These are phyloP conservation scores for Saccharomyces kudriavzevii DNA, from an alignment of 805 yeast genomes.

Conservation along the genomic window DNA sequence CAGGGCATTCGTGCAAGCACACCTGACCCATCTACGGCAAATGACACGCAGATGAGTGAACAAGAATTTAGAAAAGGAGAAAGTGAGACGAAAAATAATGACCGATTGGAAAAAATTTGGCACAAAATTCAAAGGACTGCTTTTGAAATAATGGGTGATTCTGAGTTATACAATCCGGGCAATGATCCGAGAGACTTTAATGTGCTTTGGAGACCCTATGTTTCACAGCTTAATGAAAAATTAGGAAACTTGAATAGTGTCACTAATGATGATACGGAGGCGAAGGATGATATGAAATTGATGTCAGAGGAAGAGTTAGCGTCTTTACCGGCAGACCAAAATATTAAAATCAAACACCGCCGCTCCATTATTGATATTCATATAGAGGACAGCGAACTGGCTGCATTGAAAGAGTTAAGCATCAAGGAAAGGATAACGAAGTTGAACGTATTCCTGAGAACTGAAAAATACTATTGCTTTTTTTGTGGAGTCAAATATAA, in stretches of 20 bases:
- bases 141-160: slow-evolving; percentile 37
- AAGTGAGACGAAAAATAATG: slow-evolving; percentile 8
- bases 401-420: slow-evolving; percentile 22
- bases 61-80: slow-evolving; percentile 15
- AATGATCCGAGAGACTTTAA: slow-evolving; percentile 30
- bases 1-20: not conserved
- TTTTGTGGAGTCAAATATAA: slow-evolving; percentile 41
- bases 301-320: slow-evolving; percentile 1
- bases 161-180: slow-evolving; percentile 15
- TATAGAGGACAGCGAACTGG: slow-evolving; percentile 28
- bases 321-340: not conserved
- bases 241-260: slow-evolving; percentile 8
- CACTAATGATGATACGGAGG: slow-evolving; percentile 7
- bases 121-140: slow-evolving; percentile 35
- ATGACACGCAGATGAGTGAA: slow-evolving; percentile 2
- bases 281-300: slow-evolving; percentile 4
- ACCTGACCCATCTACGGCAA: not conserved
- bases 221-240: slow-evolving; percentile 11
- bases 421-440: slow-evolving; percentile 26
- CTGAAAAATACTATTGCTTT: slow-evolving; percentile 38
- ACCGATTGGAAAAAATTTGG: slow-evolving; percentile 12
- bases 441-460: slow-evolving; percentile 35
- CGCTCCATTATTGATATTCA: not conserved
- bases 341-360: not conserved
- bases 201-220: slow-evolving; percentile 37